Conservation (phyloP, 2,329 filamentous ascomycete genomes). For the Epicoccum sorghinum region DNA sequence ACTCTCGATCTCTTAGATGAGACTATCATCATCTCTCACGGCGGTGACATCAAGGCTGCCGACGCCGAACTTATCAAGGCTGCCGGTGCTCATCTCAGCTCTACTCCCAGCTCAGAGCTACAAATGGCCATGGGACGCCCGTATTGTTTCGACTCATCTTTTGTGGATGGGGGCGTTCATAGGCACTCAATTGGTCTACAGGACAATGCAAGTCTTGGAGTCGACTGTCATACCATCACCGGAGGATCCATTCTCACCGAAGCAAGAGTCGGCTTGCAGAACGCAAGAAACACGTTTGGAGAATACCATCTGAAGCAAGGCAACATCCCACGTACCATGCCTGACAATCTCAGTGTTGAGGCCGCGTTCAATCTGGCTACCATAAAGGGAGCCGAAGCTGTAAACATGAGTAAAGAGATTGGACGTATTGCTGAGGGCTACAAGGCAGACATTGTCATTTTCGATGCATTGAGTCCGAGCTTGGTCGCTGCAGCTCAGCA, state of each 20-base stretch:
- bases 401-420: slow-evolving; percentile 50
- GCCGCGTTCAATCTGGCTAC: slow-evolving; percentile 59
- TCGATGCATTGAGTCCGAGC: slow-evolving; percentile 49
- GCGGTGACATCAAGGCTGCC: slow-evolving; percentile 37
- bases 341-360: slow-evolving; percentile 51
- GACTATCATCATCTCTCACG: slow-evolving; percentile 53
- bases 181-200: slow-evolving; percentile 30
- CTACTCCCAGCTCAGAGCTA: slow-evolving; percentile 58
- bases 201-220: slow-evolving; percentile 56
- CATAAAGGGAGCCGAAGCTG: slow-evolving; percentile 53
- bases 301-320: slow-evolving; percentile 51
- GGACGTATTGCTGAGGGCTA: slow-evolving; percentile 56
- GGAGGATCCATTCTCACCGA: slow-evolving; percentile 54
- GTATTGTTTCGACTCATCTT: slow-evolving; percentile 44
- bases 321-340: slow-evolving; percentile 54
- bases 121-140: slow-evolving; percentile 54
- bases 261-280: slow-evolving; percentile 61
- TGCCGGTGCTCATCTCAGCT: slow-evolving; percentile 48
- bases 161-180: slow-evolving; percentile 17
- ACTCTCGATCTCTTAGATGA: slow-evolving; percentile 50
- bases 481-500: slow-evolving; percentile 52
- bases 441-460: slow-evolving; percentile 57
- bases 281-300: slow-evolving; percentile 50
- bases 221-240: slow-evolving; percentile 62
- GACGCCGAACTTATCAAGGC: slow-evolving; percentile 47